phyloP scores from a whole-genome alignment of 176 grass and related monocot species.

The Paspalum notatum region DNA sequence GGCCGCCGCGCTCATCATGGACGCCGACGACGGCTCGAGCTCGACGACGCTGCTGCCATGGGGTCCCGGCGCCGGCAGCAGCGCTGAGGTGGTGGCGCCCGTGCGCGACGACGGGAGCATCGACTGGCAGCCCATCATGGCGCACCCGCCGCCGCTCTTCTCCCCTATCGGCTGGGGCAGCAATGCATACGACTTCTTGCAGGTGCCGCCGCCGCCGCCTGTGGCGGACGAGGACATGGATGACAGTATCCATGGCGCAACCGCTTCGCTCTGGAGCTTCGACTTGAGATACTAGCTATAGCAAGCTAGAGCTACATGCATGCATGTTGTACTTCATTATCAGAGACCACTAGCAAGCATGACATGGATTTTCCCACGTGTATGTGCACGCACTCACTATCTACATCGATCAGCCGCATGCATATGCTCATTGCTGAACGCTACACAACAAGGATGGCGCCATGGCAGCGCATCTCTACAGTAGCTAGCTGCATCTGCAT shows the following conservation, averaged over 20 bases:
- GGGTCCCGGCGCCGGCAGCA: not conserved
- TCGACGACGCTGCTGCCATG: not conserved
- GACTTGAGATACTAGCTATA: constrained; percentile 24
- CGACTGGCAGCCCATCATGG: constrained; percentile 55
- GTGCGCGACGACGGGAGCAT: constrained; percentile 49
- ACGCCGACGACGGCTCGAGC: constrained; percentile 10
- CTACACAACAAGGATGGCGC: too few species aligned
- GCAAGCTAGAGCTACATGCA: not conserved
- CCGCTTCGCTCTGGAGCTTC: constrained; percentile 53
- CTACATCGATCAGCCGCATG: not conserved
- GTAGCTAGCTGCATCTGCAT: too few species aligned
- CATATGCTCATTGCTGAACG: not conserved
- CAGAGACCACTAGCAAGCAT: not conserved
- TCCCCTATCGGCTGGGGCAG: constrained; percentile 46
- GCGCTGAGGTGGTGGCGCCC: constrained; percentile 20
- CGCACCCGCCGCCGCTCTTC: constrained; percentile 55
- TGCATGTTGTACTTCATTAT: not conserved
- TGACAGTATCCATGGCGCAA: constrained; percentile 37
- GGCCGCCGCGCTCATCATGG: constrained; percentile 19
- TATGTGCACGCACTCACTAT: too few species aligned
- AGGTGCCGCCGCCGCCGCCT: not conserved
- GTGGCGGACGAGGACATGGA: constrained; percentile 48
- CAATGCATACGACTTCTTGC: constrained; percentile 58
- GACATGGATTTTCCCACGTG: too few species aligned
- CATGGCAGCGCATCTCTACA: too few species aligned